Evolutionary conservation across 352 stramenopile species (phyloP).

Genomic region (Phytophthora constricta): DNA sequence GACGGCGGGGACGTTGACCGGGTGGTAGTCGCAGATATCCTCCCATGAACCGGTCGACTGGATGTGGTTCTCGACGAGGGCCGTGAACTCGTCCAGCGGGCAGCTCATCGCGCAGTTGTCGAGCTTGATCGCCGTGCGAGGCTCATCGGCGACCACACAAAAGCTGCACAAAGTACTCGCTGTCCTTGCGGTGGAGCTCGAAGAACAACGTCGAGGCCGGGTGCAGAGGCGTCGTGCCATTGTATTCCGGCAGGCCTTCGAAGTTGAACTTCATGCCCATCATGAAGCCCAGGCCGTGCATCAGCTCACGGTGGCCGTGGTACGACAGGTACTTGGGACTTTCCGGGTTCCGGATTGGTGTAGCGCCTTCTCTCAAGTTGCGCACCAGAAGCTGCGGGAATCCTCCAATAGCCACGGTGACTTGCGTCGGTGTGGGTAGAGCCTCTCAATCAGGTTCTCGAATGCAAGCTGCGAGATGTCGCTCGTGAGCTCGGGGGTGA

Average conservation of each 20-base stretch:
- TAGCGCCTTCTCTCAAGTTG: conserved; percentile 61
- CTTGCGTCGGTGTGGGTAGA: conserved; percentile 73
- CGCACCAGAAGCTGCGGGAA: conserved; percentile 72
- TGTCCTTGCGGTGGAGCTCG: conserved; percentile 56
- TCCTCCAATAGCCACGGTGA: conserved; percentile 73
- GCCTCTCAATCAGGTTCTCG: conserved; percentile 73
- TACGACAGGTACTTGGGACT: conserved; percentile 80
- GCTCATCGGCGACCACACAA: conserved; percentile 74
- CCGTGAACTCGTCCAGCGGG: conserved; percentile 59
- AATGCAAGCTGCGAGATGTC: conserved; percentile 70
- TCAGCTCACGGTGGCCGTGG: conserved; percentile 80
- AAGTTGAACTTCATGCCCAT: conserved; percentile 86
- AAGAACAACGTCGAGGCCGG: conserved; percentile 80
- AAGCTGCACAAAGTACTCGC: conserved; percentile 67
- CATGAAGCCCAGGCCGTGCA: conserved; percentile 82
- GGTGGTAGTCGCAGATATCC: conserved; percentile 77
- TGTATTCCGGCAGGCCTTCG: conserved; percentile 58
- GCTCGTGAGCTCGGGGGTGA: conserved; percentile 51
- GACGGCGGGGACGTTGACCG: conserved; percentile 40
- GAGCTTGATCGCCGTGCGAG: conserved; percentile 61
- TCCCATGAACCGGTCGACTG: conserved; percentile 69
- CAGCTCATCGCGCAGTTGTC: conserved; percentile 66
- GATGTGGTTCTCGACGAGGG: conserved; percentile 64
- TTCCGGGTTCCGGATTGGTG: conserved; percentile 31
- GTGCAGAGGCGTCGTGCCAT: conserved; percentile 71